Conservation (phyloP, 176 grass and related monocot genomes). For the Tuctoria greenei region DNA sequence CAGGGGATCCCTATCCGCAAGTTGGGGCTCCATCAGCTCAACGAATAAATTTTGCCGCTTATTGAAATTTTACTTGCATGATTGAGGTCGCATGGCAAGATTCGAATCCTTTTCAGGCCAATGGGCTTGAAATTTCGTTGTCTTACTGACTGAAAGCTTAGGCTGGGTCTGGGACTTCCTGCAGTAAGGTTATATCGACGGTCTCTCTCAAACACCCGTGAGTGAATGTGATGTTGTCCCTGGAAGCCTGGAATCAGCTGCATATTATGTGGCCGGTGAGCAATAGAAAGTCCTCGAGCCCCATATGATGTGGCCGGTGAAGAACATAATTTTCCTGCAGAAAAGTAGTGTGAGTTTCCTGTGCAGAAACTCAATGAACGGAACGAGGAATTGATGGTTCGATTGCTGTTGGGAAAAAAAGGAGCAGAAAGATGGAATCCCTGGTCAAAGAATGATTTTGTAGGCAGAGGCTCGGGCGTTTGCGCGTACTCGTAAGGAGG, state of each 20-base stretch:
- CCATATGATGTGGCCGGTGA: not conserved
- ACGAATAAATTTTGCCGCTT: constrained; percentile 1
- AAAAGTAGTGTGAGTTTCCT: not conserved
- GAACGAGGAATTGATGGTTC: not conserved
- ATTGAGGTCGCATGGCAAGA: constrained; percentile 21
- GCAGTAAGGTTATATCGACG: constrained; percentile 8
- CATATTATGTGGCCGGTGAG: not conserved
- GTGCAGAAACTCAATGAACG: not conserved
- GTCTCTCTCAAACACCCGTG: constrained; percentile 42
- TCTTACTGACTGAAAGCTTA: constrained; percentile 36
- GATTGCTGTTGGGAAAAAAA: not conserved
- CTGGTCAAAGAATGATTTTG: constrained; percentile 39
- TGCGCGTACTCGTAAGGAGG: not conserved
- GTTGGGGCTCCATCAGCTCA: too few relatives aligned
- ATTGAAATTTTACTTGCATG: constrained; percentile 28
- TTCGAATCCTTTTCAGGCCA: constrained; percentile 18
- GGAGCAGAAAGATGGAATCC: not conserved
- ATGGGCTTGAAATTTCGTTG: constrained; percentile 15
- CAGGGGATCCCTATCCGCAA: too few relatives aligned
- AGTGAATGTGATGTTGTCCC: constrained; percentile 35
- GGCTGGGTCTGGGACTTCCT: constrained; percentile 8
- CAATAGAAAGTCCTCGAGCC: not conserved
- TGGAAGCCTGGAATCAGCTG: constrained; percentile 35
- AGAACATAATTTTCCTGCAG: constrained; percentile 9
- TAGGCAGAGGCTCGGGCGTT: not conserved